Percentiles rank a stretch among this genome's conserved stretches.
These are phyloP conservation scores for Arctium lappa DNA, from an alignment of 129 eudicot genomes.

Conservation along the genomic window DNA sequence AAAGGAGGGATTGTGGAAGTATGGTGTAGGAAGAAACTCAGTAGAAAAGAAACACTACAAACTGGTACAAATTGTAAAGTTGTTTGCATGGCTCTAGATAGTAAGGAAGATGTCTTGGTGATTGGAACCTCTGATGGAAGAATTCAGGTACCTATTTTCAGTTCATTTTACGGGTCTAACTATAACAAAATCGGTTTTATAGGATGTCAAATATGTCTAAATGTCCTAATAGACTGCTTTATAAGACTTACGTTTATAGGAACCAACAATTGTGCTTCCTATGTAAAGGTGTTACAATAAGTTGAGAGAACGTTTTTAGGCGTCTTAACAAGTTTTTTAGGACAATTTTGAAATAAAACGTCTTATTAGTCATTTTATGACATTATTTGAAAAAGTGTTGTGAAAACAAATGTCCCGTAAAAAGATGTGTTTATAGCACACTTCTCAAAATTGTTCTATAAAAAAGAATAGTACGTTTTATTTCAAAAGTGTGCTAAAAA, in stretches of 20 bases:
- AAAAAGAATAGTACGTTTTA: not conserved
- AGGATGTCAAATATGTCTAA: not conserved
- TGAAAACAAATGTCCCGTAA: not conserved
- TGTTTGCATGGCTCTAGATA: slow-evolving; percentile 61
- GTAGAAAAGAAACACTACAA: slow-evolving; percentile 65
- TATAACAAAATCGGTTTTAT: not conserved
- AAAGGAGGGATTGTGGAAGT: slow-evolving; percentile 76
- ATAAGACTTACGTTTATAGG: not conserved
- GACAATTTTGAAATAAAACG: no score
- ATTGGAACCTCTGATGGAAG: slow-evolving; percentile 79
- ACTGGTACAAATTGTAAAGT: slow-evolving; percentile 48
- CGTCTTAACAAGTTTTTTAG: not conserved
- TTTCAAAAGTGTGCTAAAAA: not conserved
- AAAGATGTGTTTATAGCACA: not conserved
- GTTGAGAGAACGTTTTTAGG: not conserved
- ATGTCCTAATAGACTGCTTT: not conserved
- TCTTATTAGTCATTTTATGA: no score
- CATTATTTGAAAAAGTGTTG: not conserved
- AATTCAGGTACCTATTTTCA: slow-evolving; percentile 51
- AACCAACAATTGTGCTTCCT: not conserved
- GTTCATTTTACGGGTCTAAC: not conserved
- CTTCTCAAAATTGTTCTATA: not conserved
- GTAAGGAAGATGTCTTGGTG: slow-evolving; percentile 51
- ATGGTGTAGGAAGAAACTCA: slow-evolving; percentile 74
- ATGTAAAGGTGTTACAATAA: not conserved